These are phyloP conservation scores for Colletotrichum sp. DNA, from an alignment of 2,329 filamentous ascomycete species.

Conservation along the genomic window DNA sequence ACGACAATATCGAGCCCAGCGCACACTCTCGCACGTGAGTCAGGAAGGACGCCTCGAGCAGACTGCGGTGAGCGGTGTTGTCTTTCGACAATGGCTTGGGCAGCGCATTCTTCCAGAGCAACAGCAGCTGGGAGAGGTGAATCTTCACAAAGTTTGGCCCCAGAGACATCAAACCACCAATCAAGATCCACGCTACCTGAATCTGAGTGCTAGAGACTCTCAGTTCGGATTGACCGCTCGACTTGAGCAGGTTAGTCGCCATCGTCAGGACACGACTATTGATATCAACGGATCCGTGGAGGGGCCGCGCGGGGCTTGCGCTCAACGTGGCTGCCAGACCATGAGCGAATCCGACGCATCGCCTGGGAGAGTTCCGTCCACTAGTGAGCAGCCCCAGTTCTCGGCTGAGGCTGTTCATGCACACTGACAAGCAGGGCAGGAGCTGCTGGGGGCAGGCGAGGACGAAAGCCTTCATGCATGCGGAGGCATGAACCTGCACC, in stretches of 20 bases:
- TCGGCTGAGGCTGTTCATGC: conserved; percentile 91
- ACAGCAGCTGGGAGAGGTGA: conserved; percentile 88
- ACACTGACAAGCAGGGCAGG: conserved; percentile 88
- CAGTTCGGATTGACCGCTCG: conserved; percentile 87
- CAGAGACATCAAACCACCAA: conserved; percentile 94
- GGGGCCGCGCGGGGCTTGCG: conserved; percentile 83
- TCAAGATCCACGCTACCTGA: conserved; percentile 96
- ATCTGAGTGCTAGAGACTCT: conserved; percentile 93
- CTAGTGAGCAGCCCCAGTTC: conserved; percentile 81
- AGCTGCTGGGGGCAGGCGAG: conserved; percentile 92
- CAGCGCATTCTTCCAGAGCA: conserved; percentile 96
- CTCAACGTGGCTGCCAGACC: conserved; percentile 90
- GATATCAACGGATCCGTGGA: conserved; percentile 95
- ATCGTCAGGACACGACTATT: conserved; percentile 91
- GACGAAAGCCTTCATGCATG: conserved; percentile 86
- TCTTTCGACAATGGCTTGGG: conserved; percentile 95
- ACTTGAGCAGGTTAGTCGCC: conserved; percentile 90
- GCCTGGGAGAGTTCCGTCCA: conserved; percentile 77
- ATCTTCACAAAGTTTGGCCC: conserved; percentile 99
- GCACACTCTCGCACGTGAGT: conserved; percentile 96
- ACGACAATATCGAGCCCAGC: conserved; percentile 87
- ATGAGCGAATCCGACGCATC: conserved; percentile 90
- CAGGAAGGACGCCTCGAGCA: conserved; percentile 89
- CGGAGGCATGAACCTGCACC: conserved; percentile 88
- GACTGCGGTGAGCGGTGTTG: conserved; percentile 81